Conservation (phyloP, 2,329 filamentous ascomycete species). For the Ophiocordyceps australis region DNA sequence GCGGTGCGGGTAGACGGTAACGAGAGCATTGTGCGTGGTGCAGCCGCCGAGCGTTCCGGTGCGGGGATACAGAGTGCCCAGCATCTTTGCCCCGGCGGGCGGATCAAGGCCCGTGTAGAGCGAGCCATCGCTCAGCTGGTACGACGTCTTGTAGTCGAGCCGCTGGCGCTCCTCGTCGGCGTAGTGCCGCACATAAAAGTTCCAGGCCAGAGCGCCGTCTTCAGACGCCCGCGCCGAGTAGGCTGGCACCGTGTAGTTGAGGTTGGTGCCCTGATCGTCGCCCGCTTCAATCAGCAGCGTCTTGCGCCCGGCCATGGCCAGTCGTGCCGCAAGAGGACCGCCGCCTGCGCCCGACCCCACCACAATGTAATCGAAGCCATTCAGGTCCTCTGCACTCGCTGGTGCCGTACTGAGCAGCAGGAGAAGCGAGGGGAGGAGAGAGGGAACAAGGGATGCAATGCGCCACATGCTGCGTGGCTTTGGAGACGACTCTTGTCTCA, state of each 20-base stretch:
- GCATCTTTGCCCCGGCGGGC: conserved; percentile 17
- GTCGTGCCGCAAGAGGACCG: conserved; percentile 35
- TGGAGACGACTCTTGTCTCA: too few relatives aligned
- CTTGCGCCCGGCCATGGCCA: conserved; percentile 39
- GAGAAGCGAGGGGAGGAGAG: too few relatives aligned
- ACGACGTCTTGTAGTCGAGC: conserved; percentile 40
- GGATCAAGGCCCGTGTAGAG: conserved; percentile 24
- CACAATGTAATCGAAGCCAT: conserved; percentile 46
- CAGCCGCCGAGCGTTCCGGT: conserved; percentile 28
- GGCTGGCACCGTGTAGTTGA: conserved; percentile 34
- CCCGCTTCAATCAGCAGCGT: conserved; percentile 44
- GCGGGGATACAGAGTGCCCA: conserved; percentile 27
- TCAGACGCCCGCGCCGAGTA: conserved; percentile 23
- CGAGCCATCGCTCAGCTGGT: conserved; percentile 27
- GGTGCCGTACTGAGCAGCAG: too few relatives aligned
- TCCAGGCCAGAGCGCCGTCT: conserved; percentile 37
- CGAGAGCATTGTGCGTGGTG: conserved; percentile 41
- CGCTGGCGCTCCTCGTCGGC: conserved; percentile 30
- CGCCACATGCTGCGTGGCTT: too few relatives aligned
- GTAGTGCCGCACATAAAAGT: conserved; percentile 47
- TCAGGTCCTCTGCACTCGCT: too few relatives aligned
- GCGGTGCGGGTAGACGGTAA: conserved; percentile 37
- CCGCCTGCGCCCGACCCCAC: conserved; percentile 45
- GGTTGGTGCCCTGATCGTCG: conserved; percentile 30
- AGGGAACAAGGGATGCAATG: too few relatives aligned